Evolutionary conservation across 2,329 filamentous ascomycete species (phyloP).

Genomic region (Dothideomycetidae sp.): DNA sequence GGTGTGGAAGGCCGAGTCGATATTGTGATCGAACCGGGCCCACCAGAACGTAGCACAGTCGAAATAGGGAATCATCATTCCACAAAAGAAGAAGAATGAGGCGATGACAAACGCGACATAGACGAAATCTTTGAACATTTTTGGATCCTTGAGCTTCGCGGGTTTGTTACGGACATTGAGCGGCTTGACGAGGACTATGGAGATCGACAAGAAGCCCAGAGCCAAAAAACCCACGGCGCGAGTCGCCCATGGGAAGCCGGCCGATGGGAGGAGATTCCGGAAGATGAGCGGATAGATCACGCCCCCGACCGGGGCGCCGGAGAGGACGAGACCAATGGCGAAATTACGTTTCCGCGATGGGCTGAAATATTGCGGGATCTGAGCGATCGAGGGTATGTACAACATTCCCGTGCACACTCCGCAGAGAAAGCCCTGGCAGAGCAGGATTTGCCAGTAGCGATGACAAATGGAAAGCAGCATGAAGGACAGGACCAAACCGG

Average conservation of each 20-base stretch:
- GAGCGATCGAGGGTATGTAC: constrained; percentile 28
- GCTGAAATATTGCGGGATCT: constrained; percentile 29
- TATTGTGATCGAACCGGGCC: neutral
- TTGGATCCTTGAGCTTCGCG: constrained; percentile 27
- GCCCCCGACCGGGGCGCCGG: constrained; percentile 27
- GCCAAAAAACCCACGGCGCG: constrained; percentile 1
- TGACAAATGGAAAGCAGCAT: constrained; percentile 11
- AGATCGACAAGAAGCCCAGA: neutral
- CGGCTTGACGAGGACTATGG: constrained; percentile 2
- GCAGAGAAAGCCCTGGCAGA: constrained; percentile 25
- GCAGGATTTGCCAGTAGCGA: constrained; percentile 13
- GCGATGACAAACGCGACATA: neutral
- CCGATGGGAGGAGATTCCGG: neutral
- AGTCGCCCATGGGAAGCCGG: constrained; percentile 2
- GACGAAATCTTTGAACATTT: constrained; percentile 27
- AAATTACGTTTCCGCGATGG: constrained; percentile 23
- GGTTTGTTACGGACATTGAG: constrained; percentile 5
- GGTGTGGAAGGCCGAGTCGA: constrained; percentile 5
- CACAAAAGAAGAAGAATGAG: constrained; percentile 5
- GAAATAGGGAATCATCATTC: constrained; percentile 6
- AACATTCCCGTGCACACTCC: constrained; percentile 35
- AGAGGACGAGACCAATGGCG: constrained; percentile 30
- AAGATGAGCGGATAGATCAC: constrained; percentile 5
- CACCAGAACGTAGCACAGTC: neutral
- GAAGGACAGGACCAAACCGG: constrained; percentile 31